Percentiles rank a stretch among this genome's conserved stretches.
phyloP scores from a whole-genome alignment of 192 early-diverging fungal genomes.

The Powellomyces hirtus region DNA sequence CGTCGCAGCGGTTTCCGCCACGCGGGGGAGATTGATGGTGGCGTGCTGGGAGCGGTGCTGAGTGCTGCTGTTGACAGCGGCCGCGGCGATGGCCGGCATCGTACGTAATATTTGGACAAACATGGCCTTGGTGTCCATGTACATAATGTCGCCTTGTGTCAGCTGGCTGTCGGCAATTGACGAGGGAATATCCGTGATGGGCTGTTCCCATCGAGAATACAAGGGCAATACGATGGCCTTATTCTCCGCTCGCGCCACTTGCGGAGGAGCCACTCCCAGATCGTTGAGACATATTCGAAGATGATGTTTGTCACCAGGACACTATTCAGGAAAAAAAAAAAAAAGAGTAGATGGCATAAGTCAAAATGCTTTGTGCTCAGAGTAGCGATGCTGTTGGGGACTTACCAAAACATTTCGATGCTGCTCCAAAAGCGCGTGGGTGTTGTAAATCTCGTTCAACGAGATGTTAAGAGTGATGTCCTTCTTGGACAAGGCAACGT shows the following conservation, averaged over 20 bases:
- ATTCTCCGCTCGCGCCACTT: conserved; percentile 80
- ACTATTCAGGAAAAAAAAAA: conserved; percentile 24
- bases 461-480: conserved; percentile 86
- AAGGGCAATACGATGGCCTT: conserved; percentile 69
- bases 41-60: not conserved
- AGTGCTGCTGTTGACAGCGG: conserved; percentile 3
- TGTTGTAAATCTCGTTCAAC: conserved; percentile 93
- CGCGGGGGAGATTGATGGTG: conserved; percentile 63
- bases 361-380: too few species aligned
- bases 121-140: conserved; percentile 93
- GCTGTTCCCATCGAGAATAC: conserved; percentile 79
- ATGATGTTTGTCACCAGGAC: conserved; percentile 77
- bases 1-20: conserved; percentile 84
- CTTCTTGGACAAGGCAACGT: conserved; percentile 91
- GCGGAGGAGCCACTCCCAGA: conserved; percentile 65
- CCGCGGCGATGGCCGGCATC: conserved; percentile 67
- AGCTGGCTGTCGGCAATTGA: conserved; percentile 77
- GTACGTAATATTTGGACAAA: conserved; percentile 91
- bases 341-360: not conserved
- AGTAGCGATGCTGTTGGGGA: not conserved
- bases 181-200: conserved; percentile 65
- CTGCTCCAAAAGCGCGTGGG: conserved; percentile 77
- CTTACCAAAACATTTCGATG: conserved; percentile 72
- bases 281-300: conserved; percentile 77
- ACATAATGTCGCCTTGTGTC: conserved; percentile 92